These are phyloP conservation scores for Shiraia bambusicola DNA, from an alignment of 2,329 filamentous ascomycete genomes.

Conservation along the genomic window DNA sequence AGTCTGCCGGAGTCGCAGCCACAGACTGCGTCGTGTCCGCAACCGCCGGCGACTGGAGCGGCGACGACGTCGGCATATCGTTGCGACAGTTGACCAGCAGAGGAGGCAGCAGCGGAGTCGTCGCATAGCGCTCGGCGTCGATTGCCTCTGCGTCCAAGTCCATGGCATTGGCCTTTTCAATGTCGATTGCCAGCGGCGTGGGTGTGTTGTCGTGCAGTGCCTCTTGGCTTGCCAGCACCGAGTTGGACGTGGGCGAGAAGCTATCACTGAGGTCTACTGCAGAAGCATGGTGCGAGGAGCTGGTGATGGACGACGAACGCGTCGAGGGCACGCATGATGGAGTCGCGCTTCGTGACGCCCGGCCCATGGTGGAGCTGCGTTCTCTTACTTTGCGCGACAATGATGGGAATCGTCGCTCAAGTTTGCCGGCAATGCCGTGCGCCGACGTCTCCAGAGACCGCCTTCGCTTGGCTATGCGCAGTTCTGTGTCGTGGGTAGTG, in stretches of 20 bases:
- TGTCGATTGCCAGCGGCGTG: conserved; percentile 39
- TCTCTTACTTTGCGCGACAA: conserved; percentile 58
- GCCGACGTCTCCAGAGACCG: conserved; percentile 62
- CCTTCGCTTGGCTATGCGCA: conserved; percentile 58
- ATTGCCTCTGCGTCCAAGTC: conserved; percentile 52
- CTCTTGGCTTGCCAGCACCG: conserved; percentile 34
- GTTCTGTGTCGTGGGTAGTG: conserved; percentile 60
- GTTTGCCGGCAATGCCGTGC: conserved; percentile 63
- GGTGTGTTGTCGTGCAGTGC: conserved; percentile 35
- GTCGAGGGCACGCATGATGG: conserved; percentile 65
- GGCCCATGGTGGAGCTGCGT: conserved; percentile 45
- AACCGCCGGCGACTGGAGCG: conserved; percentile 81
- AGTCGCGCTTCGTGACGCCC: conserved; percentile 44
- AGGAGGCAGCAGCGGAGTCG: conserved; percentile 83
- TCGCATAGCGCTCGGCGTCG: conserved; percentile 64
- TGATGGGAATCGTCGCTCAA: conserved; percentile 62
- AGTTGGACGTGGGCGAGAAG: conserved; percentile 25
- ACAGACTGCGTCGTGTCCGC: conserved; percentile 56
- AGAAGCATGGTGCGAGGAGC: conserved; percentile 52
- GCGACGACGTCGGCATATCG: conserved; percentile 66
- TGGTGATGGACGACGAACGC: conserved; percentile 75
- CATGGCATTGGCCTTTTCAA: conserved; percentile 48
- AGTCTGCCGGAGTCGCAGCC: conserved; percentile 51
- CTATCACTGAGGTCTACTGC: conserved; percentile 42
- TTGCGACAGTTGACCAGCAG: conserved; percentile 64